Conservation (phyloP, 208 protist genomes). For the Trypanosoma rangeli region DNA sequence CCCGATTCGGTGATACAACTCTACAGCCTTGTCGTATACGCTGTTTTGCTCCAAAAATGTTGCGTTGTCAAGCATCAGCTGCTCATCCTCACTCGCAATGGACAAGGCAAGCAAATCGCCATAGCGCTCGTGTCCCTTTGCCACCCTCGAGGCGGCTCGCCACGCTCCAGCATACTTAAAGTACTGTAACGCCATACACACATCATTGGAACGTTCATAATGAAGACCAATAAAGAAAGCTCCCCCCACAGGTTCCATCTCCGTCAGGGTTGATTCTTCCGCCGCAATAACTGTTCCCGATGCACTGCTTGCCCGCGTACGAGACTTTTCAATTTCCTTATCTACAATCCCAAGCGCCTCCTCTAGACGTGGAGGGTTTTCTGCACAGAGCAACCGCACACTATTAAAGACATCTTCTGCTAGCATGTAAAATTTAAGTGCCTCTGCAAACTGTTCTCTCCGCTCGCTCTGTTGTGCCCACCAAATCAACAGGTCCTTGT, state of each 20-base stretch:
- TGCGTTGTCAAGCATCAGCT: slow-evolving; percentile 89
- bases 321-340: slow-evolving; percentile 58
- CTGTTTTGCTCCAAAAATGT: slow-evolving; percentile 86
- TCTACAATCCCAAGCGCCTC: slow-evolving; percentile 84
- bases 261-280: slow-evolving; percentile 21
- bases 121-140: slow-evolving; percentile 67
- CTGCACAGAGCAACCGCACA: slow-evolving; percentile 90
- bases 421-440: slow-evolving; percentile 91
- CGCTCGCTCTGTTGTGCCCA: slow-evolving; percentile 93
- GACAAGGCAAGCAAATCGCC: slow-evolving; percentile 77
- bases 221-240: slow-evolving; percentile 93
- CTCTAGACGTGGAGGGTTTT: slow-evolving; percentile 76
- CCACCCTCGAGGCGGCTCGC: slow-evolving; percentile 89
- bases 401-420: slow-evolving; percentile 87
- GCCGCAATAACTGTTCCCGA: not conserved
- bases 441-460: slow-evolving; percentile 75
- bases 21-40: slow-evolving; percentile 90
- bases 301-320: slow-evolving; percentile 39
- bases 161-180: slow-evolving; percentile 87
- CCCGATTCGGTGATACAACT: slow-evolving; percentile 94
- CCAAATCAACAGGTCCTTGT: slow-evolving; percentile 89
- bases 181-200: slow-evolving; percentile 83
- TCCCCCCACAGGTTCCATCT: slow-evolving; percentile 74
- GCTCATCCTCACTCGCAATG: slow-evolving; percentile 65
- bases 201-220: slow-evolving; percentile 78